These are phyloP conservation scores for Salix caprea DNA, from an alignment of 345 rosid genomes.

Conservation along the genomic window DNA sequence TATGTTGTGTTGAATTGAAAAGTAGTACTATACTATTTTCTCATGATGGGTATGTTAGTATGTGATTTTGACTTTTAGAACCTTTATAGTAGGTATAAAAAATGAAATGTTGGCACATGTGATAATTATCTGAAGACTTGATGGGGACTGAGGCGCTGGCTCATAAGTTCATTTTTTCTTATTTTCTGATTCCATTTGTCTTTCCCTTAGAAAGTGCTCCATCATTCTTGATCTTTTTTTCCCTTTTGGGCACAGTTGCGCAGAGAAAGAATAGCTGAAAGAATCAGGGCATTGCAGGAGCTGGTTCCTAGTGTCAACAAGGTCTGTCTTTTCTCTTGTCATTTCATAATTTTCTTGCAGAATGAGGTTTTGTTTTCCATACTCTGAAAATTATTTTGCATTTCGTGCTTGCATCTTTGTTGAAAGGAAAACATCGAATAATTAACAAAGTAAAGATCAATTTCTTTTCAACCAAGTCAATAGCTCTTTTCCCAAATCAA, in stretches of 20 bases:
- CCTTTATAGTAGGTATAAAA: background rate
- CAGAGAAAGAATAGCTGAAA: constrained; percentile 94
- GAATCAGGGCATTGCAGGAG: constrained; percentile 95
- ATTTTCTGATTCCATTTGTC: background rate
- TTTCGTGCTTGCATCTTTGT: background rate
- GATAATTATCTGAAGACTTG: background rate
- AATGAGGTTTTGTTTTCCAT: background rate
- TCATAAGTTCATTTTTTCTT: constrained; percentile 2
- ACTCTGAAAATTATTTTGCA: background rate
- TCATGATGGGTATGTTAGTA: background rate
- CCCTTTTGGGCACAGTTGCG: constrained; percentile 60
- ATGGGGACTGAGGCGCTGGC: background rate
- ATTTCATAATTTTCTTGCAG: constrained; percentile 4
- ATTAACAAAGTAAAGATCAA: background rate
- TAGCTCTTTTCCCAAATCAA: background rate
- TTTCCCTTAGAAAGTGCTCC: background rate
- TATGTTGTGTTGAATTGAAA: background rate
- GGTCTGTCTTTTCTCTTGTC: constrained; percentile 37
- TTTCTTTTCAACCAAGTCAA: background rate
- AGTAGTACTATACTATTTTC: background rate
- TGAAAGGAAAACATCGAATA: background rate
- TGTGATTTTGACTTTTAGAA: background rate
- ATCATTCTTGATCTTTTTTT: constrained; percentile 1
- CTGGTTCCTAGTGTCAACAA: constrained; percentile 97
- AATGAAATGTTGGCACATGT: background rate